Evolutionary conservation across 2,329 filamentous ascomycete genomes (phyloP).

Genomic region (Trichoderma sp.): DNA sequence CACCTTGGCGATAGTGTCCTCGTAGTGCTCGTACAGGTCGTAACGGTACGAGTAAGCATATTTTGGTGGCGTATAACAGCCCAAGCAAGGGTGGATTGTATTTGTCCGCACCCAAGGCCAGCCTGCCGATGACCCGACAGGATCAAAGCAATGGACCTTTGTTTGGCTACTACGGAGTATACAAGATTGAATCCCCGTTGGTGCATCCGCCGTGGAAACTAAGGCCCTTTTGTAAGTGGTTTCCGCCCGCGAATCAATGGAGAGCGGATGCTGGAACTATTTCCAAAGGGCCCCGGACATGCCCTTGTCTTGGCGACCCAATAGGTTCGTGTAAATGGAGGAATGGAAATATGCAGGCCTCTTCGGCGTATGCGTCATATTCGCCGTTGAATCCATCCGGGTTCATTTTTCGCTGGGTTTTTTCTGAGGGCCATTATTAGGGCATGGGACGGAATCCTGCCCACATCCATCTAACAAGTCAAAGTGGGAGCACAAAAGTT

Average conservation of each 20-base stretch:
- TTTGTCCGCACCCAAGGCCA: background rate
- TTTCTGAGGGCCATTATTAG: background rate
- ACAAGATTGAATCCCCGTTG: background rate
- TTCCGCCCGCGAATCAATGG: background rate
- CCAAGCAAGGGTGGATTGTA: background rate
- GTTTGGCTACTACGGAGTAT: background rate
- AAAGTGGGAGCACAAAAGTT: background rate
- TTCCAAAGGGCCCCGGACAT: background rate
- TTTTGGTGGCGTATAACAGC: background rate
- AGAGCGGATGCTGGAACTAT: background rate
- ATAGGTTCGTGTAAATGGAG: background rate
- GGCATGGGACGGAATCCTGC: background rate
- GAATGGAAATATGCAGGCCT: background rate
- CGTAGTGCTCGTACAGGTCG: background rate
- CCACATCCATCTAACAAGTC: background rate
- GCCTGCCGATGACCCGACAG: background rate
- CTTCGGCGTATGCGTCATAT: constrained; percentile 1
- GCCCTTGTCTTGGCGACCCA: background rate
- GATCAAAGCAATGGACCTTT: background rate
- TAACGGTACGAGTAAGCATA: background rate
- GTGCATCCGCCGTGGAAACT: background rate
- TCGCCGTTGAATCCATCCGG: background rate
- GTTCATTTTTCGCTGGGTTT: background rate
- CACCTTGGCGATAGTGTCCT: background rate
- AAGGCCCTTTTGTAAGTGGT: constrained; percentile 1